These are phyloP conservation scores for Waltergamsia citrina DNA, from an alignment of 2,329 filamentous ascomycete genomes.

Conservation along the genomic window DNA sequence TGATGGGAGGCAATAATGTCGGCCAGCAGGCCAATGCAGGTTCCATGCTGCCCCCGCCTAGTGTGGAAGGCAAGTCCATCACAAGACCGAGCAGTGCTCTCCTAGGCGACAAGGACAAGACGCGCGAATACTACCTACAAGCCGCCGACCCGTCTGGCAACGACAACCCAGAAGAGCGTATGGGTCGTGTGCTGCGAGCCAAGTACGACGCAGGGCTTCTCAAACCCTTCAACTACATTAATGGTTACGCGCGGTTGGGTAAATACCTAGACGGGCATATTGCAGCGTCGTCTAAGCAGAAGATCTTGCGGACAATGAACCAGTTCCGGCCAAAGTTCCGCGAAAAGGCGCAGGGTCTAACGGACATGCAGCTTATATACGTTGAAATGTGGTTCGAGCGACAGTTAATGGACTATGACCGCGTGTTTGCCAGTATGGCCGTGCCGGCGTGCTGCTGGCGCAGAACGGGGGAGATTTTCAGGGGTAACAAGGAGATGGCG, in stretches of 20 bases:
- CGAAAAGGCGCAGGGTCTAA: slow-evolving; percentile 85
- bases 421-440: slow-evolving; percentile 97
- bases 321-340: slow-evolving; percentile 92
- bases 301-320: slow-evolving; percentile 85
- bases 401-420: slow-evolving; percentile 94
- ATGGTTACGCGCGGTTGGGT: slow-evolving; percentile 82
- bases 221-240: slow-evolving; percentile 97
- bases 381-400: slow-evolving; percentile 99
- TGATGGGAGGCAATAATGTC: slow-evolving; percentile 10
- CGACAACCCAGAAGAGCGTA: slow-evolving; percentile 81
- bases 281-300: slow-evolving; percentile 71
- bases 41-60: slow-evolving; percentile 39
- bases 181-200: slow-evolving; percentile 87
- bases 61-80: slow-evolving; percentile 40
- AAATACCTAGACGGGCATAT: slow-evolving; percentile 90
- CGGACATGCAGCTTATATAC: slow-evolving; percentile 86
- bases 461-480: slow-evolving; percentile 91
- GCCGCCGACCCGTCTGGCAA: slow-evolving; percentile 87
- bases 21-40: slow-evolving; percentile 16
- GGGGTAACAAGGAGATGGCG: slow-evolving; percentile 97
- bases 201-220: slow-evolving; percentile 94
- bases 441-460: slow-evolving; percentile 97
- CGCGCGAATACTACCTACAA: slow-evolving; percentile 91
- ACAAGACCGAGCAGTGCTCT: slow-evolving; percentile 52
- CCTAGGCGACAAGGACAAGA: slow-evolving; percentile 62